These are phyloP conservation scores for Mycena indigotica DNA, from an alignment of 768 basidiomycete species.

Conservation along the genomic window DNA sequence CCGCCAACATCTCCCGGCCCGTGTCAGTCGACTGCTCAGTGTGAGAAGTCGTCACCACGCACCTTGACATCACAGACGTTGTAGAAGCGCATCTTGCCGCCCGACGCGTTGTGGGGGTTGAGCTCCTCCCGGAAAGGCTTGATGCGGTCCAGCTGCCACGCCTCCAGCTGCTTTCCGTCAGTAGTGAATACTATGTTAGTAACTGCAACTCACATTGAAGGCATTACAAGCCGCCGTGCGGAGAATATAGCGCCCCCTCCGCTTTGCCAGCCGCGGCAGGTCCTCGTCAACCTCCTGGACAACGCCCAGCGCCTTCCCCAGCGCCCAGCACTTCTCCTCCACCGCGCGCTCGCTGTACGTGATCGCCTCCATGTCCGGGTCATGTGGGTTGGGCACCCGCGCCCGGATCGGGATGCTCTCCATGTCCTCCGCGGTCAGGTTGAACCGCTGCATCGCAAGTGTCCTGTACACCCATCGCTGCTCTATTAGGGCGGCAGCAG, in stretches of 20 bases:
- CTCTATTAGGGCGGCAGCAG: neutral
- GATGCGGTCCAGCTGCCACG: conserved; percentile 10
- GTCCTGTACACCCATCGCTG: conserved; percentile 5
- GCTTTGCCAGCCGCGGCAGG: neutral
- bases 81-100: neutral
- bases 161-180: neutral
- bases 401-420: neutral
- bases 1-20: too few species aligned
- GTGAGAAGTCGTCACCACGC: too few species aligned
- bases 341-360: neutral
- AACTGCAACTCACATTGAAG: conserved; percentile 3
- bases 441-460: neutral
- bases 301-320: neutral
- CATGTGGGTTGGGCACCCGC: neutral
- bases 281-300: neutral
- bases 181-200: too few species aligned
- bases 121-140: neutral
- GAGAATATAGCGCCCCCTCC: neutral
- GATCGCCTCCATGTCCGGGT: neutral
- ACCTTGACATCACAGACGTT: neutral
- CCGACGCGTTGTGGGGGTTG: neutral
- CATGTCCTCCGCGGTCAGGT: neutral
- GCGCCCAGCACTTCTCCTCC: neutral
- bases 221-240: conserved; percentile 1
- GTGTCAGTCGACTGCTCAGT: too few species aligned